Base-by-base conservation (phyloP, 768 basidiomycete genomes). In the Scleroderma citrinum region DNA sequence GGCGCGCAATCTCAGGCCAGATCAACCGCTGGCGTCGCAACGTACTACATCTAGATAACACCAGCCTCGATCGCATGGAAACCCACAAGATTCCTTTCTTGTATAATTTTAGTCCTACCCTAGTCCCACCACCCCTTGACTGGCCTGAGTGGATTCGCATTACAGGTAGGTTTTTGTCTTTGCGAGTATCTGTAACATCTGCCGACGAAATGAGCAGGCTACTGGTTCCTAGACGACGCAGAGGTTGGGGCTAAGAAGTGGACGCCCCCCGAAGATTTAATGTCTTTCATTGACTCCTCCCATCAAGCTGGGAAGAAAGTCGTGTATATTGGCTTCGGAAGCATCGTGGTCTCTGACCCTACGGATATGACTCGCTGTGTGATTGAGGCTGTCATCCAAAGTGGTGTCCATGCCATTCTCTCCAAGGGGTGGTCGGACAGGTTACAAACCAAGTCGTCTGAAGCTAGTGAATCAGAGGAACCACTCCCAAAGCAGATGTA, bases 81-180 rank as follows among this genome's bases (percentile, higher is more conserved):
- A 90, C 90, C 31, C 93, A 98, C 70, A 96, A 94, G 71, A 90
- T 95, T 44, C 95, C 95, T 3, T 99, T 98, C 73, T 67, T 99
- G 26, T 99, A 99, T 69, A 98, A 97, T 66, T 98, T 98, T 64
- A 94, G 91, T 59, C 90, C 93, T 1, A 75, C 80, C 26, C 76
- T 92, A 40, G 91, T 98, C 13, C 93, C 94, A 7, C 91, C 87
- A 23, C 95, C 95, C 3, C 69, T 98, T 48, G 95, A 99, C 65
- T 99, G 96, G 96, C 92, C 93, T 4, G 95, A 99, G 67, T 97
- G 94, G 92, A 97, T 98, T 54, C 85, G 89, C 36, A 81, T 94
- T 1, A 92, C 92, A 53, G 91, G 90, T 87, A 57, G 50, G 61
- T 45, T 40, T 14, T 43, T 46, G 66, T 29, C 53, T 23, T 16